Conservation (phyloP, 192 early-diverging fungal genomes). For the Rhizoclosmatium sp. region DNA sequence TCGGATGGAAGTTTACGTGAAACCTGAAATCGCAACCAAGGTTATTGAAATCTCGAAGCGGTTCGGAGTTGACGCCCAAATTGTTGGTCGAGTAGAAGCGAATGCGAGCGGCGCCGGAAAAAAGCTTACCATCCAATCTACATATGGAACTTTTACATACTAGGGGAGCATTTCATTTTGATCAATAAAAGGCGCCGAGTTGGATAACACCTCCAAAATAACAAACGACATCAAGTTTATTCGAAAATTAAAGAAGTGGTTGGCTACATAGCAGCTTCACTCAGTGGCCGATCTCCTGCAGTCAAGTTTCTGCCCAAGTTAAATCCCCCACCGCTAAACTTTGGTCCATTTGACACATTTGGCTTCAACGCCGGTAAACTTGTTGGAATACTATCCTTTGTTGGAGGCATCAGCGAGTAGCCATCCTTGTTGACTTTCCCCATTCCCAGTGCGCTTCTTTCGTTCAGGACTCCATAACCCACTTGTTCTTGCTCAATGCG, state of each 20-base stretch:
- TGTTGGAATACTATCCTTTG: slow-evolving; percentile 7
- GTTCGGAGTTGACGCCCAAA: slow-evolving; percentile 1
- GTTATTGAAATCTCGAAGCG: neutral
- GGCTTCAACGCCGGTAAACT: slow-evolving; percentile 32
- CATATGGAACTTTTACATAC: neutral
- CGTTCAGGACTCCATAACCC: slow-evolving; percentile 6
- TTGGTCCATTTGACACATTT: slow-evolving; percentile 40
- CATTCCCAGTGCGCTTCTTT: neutral
- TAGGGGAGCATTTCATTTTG: neutral
- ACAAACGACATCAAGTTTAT: no score
- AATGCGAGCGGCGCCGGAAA: neutral
- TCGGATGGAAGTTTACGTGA: neutral
- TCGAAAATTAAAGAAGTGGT: no score
- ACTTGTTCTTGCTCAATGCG: slow-evolving; percentile 16
- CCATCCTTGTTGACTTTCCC: neutral
- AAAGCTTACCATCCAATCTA: neutral
- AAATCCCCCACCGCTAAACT: slow-evolving; percentile 59
- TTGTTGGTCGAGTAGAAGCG: neutral
- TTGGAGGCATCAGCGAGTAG: neutral
- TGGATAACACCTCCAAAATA: no score
- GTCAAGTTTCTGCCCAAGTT: slow-evolving; percentile 50
- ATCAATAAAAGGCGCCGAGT: no score
- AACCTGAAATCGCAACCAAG: neutral
- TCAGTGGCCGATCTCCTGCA: neutral
- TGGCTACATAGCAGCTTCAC: neutral